These are phyloP conservation scores for Sporobolomyces roseus DNA, from an alignment of 768 basidiomycete genomes.

Conservation along the genomic window DNA sequence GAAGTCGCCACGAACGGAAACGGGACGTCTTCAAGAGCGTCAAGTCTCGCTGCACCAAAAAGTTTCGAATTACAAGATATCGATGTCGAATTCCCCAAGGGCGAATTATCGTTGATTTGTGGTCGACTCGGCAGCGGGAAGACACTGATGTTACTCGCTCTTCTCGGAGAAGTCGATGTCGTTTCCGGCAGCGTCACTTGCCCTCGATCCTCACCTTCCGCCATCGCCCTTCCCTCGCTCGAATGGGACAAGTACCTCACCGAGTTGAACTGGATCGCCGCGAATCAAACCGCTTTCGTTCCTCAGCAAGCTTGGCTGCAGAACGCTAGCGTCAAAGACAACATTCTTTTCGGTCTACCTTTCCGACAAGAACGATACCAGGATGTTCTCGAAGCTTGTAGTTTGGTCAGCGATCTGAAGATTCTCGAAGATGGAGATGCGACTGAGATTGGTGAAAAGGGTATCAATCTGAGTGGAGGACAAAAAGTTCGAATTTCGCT, in stretches of 20 bases:
- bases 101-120: slow-evolving; percentile 54
- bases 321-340: slow-evolving; percentile 37
- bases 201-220: slow-evolving; percentile 35
- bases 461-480: slow-evolving; percentile 81
- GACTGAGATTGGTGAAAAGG: slow-evolving; percentile 56
- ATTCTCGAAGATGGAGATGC: slow-evolving; percentile 73
- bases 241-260: slow-evolving; percentile 35
- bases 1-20: slow-evolving; percentile 9
- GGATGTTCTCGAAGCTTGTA: slow-evolving; percentile 69
- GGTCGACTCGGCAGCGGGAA: slow-evolving; percentile 36
- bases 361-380: slow-evolving; percentile 64
- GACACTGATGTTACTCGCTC: slow-evolving; percentile 39
- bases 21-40: slow-evolving; percentile 5
- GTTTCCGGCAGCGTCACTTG: slow-evolving; percentile 40
- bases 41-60: slow-evolving; percentile 24
- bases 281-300: slow-evolving; percentile 59
- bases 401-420: slow-evolving; percentile 62
- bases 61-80: slow-evolving; percentile 55
- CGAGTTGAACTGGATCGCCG: slow-evolving; percentile 34
- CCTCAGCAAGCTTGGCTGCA: slow-evolving; percentile 66
- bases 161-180: slow-evolving; percentile 45
- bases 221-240: slow-evolving; percentile 44
- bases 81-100: slow-evolving; percentile 62
- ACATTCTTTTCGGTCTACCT: slow-evolving; percentile 66
- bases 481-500: slow-evolving; percentile 76